Evolutionary conservation across 2,329 filamentous ascomycete genomes (phyloP).

Genomic region (Aspergillus brasiliensis): DNA sequence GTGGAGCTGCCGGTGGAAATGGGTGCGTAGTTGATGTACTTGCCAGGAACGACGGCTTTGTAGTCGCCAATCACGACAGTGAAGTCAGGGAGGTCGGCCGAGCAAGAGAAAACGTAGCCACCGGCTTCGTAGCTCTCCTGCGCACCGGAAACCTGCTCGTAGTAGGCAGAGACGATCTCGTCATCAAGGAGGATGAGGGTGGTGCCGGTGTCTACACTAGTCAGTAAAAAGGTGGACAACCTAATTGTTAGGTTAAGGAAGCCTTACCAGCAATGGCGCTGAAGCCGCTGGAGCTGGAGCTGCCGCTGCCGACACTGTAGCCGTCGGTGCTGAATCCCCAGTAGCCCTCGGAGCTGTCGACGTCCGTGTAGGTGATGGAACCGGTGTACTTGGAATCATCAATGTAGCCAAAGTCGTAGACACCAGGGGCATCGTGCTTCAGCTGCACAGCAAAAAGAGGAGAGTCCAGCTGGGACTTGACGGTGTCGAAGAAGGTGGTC

Average conservation of each 20-base stretch:
- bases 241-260: background rate
- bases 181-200: slow-evolving; percentile 64
- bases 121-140: slow-evolving; percentile 51
- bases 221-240: background rate
- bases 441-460: slow-evolving; percentile 59
- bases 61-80: slow-evolving; percentile 54
- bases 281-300: slow-evolving; percentile 46
- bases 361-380: slow-evolving; percentile 56
- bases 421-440: slow-evolving; percentile 55
- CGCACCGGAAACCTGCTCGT: slow-evolving; percentile 58
- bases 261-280: slow-evolving; percentile 55
- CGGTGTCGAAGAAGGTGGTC: slow-evolving; percentile 64
- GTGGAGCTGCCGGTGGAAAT: slow-evolving; percentile 37
- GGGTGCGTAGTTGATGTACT: slow-evolving; percentile 58
- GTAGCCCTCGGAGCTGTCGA: slow-evolving; percentile 62
- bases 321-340: slow-evolving; percentile 63
- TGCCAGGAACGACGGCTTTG: slow-evolving; percentile 55
- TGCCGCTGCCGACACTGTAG: slow-evolving; percentile 55
- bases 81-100: slow-evolving; percentile 55
- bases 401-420: slow-evolving; percentile 63
- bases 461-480: slow-evolving; percentile 52
- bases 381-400: slow-evolving; percentile 62
- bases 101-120: slow-evolving; percentile 59
- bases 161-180: slow-evolving; percentile 60
- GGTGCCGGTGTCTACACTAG: slow-evolving; percentile 63